Evolutionary conservation across 139 green algal species (phyloP).

Genomic region (Protoeuglena noctilucae): DNA sequence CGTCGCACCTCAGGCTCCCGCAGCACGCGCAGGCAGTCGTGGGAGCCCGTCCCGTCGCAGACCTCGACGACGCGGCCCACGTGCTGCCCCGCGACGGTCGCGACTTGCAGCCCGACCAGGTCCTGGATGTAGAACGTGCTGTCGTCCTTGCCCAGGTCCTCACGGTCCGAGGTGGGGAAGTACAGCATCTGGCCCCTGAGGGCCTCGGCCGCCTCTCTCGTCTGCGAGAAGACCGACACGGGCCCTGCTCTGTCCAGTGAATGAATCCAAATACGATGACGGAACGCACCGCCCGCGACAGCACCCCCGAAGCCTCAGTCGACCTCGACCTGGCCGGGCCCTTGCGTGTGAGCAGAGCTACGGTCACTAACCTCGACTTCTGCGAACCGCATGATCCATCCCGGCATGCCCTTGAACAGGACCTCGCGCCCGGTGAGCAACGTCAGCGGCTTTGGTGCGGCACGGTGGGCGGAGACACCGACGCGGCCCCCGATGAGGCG

Average conservation of each 20-base stretch:
- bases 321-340: too few species aligned
- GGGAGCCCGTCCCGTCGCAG: conserved; percentile 4
- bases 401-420: conserved; percentile 6
- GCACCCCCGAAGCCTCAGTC: too few species aligned
- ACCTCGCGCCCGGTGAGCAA: conserved; percentile 4
- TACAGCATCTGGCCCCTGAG: conserved; percentile 7
- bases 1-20: too few species aligned
- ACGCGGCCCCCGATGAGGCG: background rate
- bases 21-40: conserved; percentile 8
- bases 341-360: too few species aligned
- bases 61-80: conserved; percentile 14
- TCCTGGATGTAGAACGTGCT: conserved; percentile 14
- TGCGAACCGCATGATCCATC: conserved; percentile 9
- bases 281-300: too few species aligned
- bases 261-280: too few species aligned
- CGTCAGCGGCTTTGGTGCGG: too few species aligned
- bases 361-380: too few species aligned
- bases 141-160: conserved; percentile 2
- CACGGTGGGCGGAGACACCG: too few species aligned
- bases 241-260: too few species aligned
- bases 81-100: background rate
- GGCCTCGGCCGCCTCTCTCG: conserved; percentile 7
- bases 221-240: too few species aligned
- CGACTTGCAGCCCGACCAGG: conserved; percentile 5
- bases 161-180: conserved; percentile 1